Percentiles rank a stretch among this genome's conserved stretches.
phyloP scores from a whole-genome alignment of 106 monocot genomes.

The Apostasia ramifera region DNA sequence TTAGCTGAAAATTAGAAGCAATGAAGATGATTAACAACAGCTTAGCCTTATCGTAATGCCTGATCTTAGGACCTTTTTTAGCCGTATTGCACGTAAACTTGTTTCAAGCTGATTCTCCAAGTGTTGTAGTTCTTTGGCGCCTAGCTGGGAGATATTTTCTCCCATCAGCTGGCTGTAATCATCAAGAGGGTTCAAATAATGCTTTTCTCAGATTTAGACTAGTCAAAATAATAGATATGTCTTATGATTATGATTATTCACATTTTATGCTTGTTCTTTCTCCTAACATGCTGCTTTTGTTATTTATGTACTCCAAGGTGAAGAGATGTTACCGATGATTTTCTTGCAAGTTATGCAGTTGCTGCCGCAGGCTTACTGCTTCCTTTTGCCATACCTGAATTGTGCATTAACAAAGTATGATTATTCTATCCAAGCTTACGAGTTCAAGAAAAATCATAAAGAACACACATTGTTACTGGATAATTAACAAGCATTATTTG shows the following conservation, averaged over 20 bases:
- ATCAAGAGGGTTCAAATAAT: not conserved
- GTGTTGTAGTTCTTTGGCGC: conserved; percentile 12
- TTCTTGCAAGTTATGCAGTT: conserved; percentile 22
- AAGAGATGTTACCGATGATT: conserved; percentile 17
- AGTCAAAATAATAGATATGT: no score
- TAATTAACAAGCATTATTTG: no score
- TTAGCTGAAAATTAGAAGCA: not conserved
- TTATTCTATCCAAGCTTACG: not conserved
- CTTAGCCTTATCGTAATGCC: not conserved
- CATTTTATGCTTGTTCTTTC: not conserved
- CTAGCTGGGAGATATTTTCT: conserved; percentile 6
- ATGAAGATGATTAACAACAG: not conserved
- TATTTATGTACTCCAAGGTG: conserved; percentile 2
- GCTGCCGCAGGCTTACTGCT: conserved; percentile 20
- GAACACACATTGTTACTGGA: not conserved
- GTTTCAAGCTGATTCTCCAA: conserved; percentile 13
- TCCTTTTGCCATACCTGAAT: conserved; percentile 18
- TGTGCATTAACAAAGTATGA: not conserved
- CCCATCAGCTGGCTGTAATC: conserved; percentile 16
- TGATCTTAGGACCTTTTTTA: conserved; percentile 14
- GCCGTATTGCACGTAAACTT: conserved; percentile 9
- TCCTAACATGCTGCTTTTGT: not conserved
- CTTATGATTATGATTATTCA: no score
- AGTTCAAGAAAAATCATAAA: not conserved
- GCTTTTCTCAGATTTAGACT: no score